These are phyloP conservation scores for Leccinum griseonigrum DNA, from an alignment of 1,284 basidiomycete species.

Conservation along the genomic window DNA sequence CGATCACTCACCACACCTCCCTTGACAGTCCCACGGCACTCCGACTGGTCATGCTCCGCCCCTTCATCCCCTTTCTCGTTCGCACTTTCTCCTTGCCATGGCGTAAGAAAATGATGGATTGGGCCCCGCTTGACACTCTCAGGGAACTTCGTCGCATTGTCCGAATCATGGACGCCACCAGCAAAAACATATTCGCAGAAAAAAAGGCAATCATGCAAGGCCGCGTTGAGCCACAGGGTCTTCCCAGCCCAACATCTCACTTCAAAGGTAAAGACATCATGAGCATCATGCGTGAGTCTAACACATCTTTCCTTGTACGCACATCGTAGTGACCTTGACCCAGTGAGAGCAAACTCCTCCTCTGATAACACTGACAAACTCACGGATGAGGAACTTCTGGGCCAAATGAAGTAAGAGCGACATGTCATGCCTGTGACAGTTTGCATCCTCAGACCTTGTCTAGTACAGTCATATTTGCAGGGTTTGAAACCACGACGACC, in stretches of 20 bases:
- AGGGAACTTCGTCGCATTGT: slow-evolving; percentile 45
- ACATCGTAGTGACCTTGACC: background rate
- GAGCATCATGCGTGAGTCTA: slow-evolving; percentile 44
- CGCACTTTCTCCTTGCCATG: slow-evolving; percentile 42
- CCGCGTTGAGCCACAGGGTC: slow-evolving; percentile 18
- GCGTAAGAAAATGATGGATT: slow-evolving; percentile 45
- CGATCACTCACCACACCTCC: slow-evolving; percentile 1
- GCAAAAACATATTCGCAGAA: slow-evolving; percentile 38
- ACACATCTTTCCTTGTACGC: background rate
- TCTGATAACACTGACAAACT: slow-evolving; percentile 31
- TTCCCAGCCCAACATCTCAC: slow-evolving; percentile 8
- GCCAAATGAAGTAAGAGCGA: slow-evolving; percentile 32
- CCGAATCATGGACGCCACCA: slow-evolving; percentile 47
- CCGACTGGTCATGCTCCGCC: slow-evolving; percentile 43
- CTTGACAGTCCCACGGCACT: slow-evolving; percentile 43
- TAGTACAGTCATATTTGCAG: slow-evolving; percentile 39
- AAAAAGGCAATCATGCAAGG: slow-evolving; percentile 34
- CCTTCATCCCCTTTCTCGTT: slow-evolving; percentile 47
- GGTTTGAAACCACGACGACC: slow-evolving; percentile 37
- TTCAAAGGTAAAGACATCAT: slow-evolving; percentile 46
- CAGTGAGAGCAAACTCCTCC: slow-evolving; percentile 32
- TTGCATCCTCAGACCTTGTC: background rate
- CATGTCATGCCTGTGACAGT: background rate
- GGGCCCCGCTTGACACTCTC: slow-evolving; percentile 40
- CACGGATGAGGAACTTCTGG: slow-evolving; percentile 34